Base-by-base conservation (phyloP, 225 moss, liverwort and hornwort species). In the Neckera pumila region DNA sequence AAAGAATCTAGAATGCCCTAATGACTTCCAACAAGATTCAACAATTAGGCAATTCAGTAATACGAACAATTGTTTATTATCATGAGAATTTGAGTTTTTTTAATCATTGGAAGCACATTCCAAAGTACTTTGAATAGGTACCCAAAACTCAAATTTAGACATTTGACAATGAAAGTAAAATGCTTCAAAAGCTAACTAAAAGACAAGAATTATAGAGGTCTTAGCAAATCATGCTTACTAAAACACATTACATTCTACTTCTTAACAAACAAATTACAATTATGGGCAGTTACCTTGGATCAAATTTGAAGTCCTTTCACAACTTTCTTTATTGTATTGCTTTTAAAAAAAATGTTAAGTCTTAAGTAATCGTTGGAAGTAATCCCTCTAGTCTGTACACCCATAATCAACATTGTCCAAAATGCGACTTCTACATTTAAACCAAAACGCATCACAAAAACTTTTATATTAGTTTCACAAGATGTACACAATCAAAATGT, bases 261-360 rank as follows among this genome's bases (percentile, higher is more conserved):
- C 34, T 65, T 65, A 3, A 10, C 10, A 65, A 63, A 19, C 5
- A 34, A 34, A 1, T 65, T 34, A 65, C 19, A 66, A 36, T 19
- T 66, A 66, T 0, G 1, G 9, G 12, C n/a, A 66, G 12, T n/a
- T 66, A 66, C 7, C n/a, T 66, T 0, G 3, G 0, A 11, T 66
- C 1, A n/a, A n/a, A 21, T n/a, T 5, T 36, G 3, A n/a, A 66
- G 1, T n/a, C 36, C 8, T 66, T 3, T 20, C 6, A n/a, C 21
- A 66, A 12, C 3, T n/a, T 36, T 66, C 11, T 36, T 36, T 14
- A 36, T 6, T 19, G 11, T 65, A 1, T 5, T 66, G 6, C 18
- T 11, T 20, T 36, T 66, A 7, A 8, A 20, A 3, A 2, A 34
- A 11, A 11, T 11, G 3, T 36, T 36, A 0, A 36, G 6, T 66